Conservation (phyloP, 2,329 filamentous ascomycete genomes). For the Colletotrichum endophyticum region DNA sequence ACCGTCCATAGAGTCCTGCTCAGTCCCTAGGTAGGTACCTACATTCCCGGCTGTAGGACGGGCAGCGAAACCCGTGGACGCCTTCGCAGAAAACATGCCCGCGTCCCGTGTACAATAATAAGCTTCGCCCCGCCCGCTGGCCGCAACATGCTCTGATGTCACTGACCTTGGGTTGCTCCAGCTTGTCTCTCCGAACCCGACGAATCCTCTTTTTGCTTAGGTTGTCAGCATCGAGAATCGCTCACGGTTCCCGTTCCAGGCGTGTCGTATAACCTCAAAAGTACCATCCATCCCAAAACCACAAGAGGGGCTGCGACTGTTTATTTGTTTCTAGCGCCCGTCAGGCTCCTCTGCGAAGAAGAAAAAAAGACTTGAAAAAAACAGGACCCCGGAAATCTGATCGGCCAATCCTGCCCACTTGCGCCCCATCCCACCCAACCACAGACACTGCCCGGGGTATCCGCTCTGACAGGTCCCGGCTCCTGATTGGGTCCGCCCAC, state of each 20-base stretch:
- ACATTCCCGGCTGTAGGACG: background rate
- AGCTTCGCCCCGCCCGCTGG: conserved; percentile 18
- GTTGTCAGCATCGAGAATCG: background rate
- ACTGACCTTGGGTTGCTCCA: conserved; percentile 2
- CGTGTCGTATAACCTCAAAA: background rate
- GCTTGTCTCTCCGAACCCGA: background rate
- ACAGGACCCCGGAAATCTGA: conserved; percentile 19
- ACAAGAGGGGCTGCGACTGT: background rate
- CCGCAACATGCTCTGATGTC: conserved; percentile 16
- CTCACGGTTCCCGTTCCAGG: background rate
- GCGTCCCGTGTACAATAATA: conserved; percentile 11
- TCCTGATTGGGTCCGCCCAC: conserved; percentile 18
- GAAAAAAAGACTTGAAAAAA: background rate
- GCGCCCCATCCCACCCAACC: conserved; percentile 16
- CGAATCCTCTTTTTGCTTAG: background rate
- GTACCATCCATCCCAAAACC: background rate
- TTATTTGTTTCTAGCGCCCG: background rate
- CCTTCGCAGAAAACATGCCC: conserved; percentile 1
- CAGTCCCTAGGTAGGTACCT: background rate
- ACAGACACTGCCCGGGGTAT: conserved; percentile 19
- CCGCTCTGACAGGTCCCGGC: conserved; percentile 19
- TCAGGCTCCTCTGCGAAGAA: background rate
- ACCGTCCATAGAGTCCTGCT: background rate
- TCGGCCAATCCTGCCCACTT: conserved; percentile 14
- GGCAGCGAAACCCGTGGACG: background rate